phyloP scores from a whole-genome alignment of 78 protist species.

The Trichosphaerium sp. region DNA sequence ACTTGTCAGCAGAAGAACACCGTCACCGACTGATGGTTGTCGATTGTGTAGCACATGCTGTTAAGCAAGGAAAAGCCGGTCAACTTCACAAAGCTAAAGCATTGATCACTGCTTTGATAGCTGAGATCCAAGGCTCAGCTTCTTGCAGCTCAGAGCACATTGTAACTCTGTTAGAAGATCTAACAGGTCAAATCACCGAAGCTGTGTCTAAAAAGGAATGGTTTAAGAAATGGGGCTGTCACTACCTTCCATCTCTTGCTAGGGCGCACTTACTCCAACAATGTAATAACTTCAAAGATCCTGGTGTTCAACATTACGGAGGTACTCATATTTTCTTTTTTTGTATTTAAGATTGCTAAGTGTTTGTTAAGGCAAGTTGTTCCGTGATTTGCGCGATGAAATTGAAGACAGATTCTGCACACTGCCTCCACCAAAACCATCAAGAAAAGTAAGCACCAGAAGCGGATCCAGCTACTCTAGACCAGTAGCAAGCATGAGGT shows the following conservation, averaged over 20 bases:
- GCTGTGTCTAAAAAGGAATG: slow-evolving; percentile 5
- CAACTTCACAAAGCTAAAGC: too few species aligned
- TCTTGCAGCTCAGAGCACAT: neutral
- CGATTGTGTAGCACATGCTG: too few species aligned
- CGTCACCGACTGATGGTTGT: too few species aligned
- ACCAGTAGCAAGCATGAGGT: neutral
- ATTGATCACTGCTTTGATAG: too few species aligned
- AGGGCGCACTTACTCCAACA: slow-evolving; percentile 44
- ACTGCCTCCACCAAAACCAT: slow-evolving; percentile 51
- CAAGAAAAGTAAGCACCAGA: neutral
- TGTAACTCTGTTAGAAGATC: slow-evolving; percentile 1
- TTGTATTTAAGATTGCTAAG: too few species aligned
- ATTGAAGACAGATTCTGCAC: slow-evolving; percentile 31
- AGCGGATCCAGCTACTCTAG: too few species aligned
- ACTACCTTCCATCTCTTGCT: slow-evolving; percentile 51
- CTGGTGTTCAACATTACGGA: slow-evolving; percentile 61
- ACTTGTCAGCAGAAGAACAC: too few species aligned
- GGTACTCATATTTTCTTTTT: too few species aligned
- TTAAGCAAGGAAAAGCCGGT: too few species aligned
- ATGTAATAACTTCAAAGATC: slow-evolving; percentile 68
- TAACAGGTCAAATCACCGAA: slow-evolving; percentile 33
- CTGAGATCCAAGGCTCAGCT: too few species aligned
- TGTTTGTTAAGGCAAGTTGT: too few species aligned
- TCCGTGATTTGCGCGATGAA: slow-evolving; percentile 20
- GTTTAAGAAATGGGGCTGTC: slow-evolving; percentile 48